Evolutionary conservation across 139 green algal species (phyloP).

Genomic region (Asterochloris sp.): DNA sequence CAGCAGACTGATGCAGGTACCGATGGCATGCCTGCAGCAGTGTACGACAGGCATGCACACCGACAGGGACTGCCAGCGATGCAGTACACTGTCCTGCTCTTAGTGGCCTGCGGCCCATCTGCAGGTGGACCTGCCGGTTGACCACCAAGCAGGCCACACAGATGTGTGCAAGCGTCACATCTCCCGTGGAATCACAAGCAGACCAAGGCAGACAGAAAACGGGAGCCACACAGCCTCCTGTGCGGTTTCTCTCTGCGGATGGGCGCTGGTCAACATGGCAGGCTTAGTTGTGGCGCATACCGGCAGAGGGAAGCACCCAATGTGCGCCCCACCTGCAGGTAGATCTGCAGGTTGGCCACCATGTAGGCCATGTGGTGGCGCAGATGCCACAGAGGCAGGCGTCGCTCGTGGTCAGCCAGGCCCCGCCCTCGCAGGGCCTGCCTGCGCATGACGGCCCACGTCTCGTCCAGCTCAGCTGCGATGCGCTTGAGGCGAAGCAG

Average conservation of each 20-base stretch:
- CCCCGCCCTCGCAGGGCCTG: slow-evolving; percentile 18
- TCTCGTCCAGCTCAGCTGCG: slow-evolving; percentile 62
- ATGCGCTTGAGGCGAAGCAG: slow-evolving; percentile 77
- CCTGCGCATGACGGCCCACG: slow-evolving; percentile 46
- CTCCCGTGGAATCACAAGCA: no score
- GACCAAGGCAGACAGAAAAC: no score
- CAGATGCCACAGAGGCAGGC: slow-evolving; percentile 53
- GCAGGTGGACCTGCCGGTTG: no score
- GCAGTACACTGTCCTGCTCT: no score
- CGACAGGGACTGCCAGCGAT: no score
- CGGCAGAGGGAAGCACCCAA: not conserved
- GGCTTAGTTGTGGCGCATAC: not conserved
- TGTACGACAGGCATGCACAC: no score
- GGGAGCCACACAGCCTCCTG: no score
- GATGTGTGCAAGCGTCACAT: no score
- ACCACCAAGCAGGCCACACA: no score
- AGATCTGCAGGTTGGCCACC: slow-evolving; percentile 77
- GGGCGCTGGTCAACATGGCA: not conserved
- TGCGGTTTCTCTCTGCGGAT: not conserved
- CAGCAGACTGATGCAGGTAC: no score
- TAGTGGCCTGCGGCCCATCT: no score
- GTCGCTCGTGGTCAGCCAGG: not conserved
- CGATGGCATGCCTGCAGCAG: no score
- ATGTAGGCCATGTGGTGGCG: slow-evolving; percentile 80
- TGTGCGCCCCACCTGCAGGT: slow-evolving; percentile 58